Conservation (phyloP, 148 eudicot genomes). For the Heliamphora exappendiculata region DNA sequence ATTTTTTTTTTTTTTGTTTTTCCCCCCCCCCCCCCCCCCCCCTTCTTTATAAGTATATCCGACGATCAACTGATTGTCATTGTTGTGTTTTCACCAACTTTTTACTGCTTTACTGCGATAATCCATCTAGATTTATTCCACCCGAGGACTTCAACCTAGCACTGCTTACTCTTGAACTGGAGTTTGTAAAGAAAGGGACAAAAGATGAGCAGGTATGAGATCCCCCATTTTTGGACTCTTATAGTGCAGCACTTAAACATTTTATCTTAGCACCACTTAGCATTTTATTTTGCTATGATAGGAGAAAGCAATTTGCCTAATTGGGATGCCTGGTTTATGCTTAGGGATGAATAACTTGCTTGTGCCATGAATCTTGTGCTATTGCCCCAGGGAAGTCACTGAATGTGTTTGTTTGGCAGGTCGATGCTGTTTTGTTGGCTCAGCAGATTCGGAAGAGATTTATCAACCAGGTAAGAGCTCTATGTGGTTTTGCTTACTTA, state of each 20-base stretch:
- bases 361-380: neutral
- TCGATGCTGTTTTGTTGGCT: conserved; percentile 72
- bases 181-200: conserved; percentile 66
- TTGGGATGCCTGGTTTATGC: conserved; percentile 1
- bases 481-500: conserved; percentile 7
- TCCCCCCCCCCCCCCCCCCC: too few species aligned
- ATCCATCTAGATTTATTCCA: conserved; percentile 44
- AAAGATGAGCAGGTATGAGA: conserved; percentile 62
- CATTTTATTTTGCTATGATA: neutral
- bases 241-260: neutral
- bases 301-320: neutral
- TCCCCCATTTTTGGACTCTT: neutral
- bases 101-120: neutral
- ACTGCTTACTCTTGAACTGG: conserved; percentile 77
- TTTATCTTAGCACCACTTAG: neutral
- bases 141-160: conserved; percentile 78
- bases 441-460: conserved; percentile 64
- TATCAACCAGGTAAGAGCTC: conserved; percentile 58
- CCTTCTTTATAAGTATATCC: neutral
- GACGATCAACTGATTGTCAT: neutral
- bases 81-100: neutral
- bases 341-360: neutral
- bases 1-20: neutral
- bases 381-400: conserved; percentile 8
- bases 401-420: conserved; percentile 33